Percentiles rank a stretch among this genome's conserved stretches.
Conservation (phyloP, 352 stramenopile genomes). For the Globisporangium sylvaticum region DNA sequence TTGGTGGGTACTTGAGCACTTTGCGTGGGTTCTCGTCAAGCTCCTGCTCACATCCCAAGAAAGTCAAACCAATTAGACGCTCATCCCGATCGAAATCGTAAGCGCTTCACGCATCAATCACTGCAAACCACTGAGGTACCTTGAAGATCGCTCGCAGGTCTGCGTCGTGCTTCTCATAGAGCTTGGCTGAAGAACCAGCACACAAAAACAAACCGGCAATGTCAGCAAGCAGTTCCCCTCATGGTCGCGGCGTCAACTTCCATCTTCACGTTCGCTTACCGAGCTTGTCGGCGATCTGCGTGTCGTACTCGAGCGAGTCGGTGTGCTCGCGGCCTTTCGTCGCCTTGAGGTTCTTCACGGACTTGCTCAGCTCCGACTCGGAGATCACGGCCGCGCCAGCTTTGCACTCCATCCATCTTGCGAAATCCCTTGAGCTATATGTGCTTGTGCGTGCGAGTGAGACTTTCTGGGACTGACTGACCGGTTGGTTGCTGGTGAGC, state of each 20-base stretch:
- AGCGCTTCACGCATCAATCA: neutral
- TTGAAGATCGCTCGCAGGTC: slow-evolving; percentile 68
- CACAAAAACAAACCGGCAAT: neutral
- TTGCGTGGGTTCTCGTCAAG: slow-evolving; percentile 77
- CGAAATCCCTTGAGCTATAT: no score
- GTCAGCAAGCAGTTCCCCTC: neutral
- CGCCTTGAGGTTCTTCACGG: slow-evolving; percentile 55
- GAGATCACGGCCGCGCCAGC: slow-evolving; percentile 28
- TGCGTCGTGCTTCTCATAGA: slow-evolving; percentile 65
- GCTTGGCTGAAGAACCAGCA: slow-evolving; percentile 18
- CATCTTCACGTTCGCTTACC: slow-evolving; percentile 15
- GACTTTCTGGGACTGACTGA: neutral
- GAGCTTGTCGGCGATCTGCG: slow-evolving; percentile 46
- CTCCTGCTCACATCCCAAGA: slow-evolving; percentile 25
- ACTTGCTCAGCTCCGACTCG: slow-evolving; percentile 56
- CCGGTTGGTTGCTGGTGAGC: neutral
- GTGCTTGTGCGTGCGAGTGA: neutral
- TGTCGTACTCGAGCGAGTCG: slow-evolving; percentile 71
- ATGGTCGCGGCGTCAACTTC: neutral
- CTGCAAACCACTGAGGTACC: slow-evolving; percentile 15
- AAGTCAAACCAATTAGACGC: neutral
- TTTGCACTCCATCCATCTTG: slow-evolving; percentile 78
- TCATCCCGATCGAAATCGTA: neutral
- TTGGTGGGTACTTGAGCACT: slow-evolving; percentile 67
- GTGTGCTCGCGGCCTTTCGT: slow-evolving; percentile 64